A percentile compares a stretch with the other conserved stretches of the same genome.
These are phyloP conservation scores for Chlamydomonas sp. DNA, from an alignment of 139 green algal species.

Conservation along the genomic window DNA sequence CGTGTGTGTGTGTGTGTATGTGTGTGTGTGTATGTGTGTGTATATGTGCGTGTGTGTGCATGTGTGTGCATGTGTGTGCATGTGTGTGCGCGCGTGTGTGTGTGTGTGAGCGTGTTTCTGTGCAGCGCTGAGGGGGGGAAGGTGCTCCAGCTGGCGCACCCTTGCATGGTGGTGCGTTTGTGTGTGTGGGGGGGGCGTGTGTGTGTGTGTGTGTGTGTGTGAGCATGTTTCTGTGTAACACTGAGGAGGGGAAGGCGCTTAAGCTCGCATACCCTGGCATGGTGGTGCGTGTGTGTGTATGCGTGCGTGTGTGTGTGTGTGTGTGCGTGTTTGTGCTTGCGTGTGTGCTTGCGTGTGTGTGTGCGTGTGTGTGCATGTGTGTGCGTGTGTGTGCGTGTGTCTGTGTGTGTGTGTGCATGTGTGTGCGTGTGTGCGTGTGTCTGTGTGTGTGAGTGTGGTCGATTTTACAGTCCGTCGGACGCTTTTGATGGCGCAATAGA, in stretches of 20 bases:
- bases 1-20: background rate
- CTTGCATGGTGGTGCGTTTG: too few species aligned
- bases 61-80: background rate
- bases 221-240: constrained; percentile 56
- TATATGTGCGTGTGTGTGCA: background rate
- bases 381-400: too few species aligned
- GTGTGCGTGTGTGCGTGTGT: background rate
- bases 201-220: background rate
- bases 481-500: too few species aligned
- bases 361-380: too few species aligned
- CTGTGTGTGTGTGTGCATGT: background rate
- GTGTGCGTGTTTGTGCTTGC: too few species aligned
- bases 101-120: background rate
- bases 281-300: too few species aligned
- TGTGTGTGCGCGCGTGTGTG: background rate
- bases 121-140: too few species aligned
- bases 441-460: background rate
- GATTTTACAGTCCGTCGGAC: too few species aligned
- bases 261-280: constrained; percentile 55
- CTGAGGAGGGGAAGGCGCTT: constrained; percentile 52
- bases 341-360: too few species aligned
- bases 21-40: background rate
- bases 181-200: background rate
- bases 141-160: too few species aligned
- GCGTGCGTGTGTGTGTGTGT: too few species aligned